Conservation (phyloP, 2,329 filamentous ascomycete species). For the Cryphonectria parasitica region DNA sequence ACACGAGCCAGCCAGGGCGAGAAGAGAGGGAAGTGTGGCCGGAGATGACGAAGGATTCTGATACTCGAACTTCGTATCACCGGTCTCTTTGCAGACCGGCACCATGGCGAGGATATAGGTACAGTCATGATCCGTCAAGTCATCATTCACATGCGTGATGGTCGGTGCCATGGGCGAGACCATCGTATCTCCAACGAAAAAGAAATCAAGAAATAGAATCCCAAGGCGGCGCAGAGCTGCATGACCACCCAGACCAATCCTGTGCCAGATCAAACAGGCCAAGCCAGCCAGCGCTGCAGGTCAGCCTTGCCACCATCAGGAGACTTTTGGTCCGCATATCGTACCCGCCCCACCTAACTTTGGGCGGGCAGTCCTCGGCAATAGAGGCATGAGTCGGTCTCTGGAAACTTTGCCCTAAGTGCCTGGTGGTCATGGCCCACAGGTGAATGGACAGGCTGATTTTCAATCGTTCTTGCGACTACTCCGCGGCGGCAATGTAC, state of each 20-base stretch:
- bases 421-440: not conserved
- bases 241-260: constrained; percentile 1
- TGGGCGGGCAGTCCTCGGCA: not conserved
- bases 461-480: not conserved
- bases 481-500: constrained; percentile 8
- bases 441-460: not conserved
- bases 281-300: not conserved
- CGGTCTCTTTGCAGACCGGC: constrained; percentile 14
- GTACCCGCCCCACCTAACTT: not conserved
- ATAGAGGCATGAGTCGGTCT: not conserved
- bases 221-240: not conserved
- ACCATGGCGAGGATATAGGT: constrained; percentile 22
- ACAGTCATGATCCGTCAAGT: constrained; percentile 23
- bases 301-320: not conserved
- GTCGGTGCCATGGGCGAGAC: not conserved
- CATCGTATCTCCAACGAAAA: constrained; percentile 12
- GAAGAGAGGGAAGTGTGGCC: constrained; percentile 6
- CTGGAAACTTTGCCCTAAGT: not conserved
- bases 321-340: not conserved
- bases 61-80: constrained; percentile 10
- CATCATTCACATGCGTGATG: constrained; percentile 18
- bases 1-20: constrained; percentile 22
- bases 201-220: not conserved
- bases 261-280: not conserved
- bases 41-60: constrained; percentile 10